phyloP scores from a whole-genome alignment of 1,139 yeast species.

The Magnusiomyces fungicola region DNA sequence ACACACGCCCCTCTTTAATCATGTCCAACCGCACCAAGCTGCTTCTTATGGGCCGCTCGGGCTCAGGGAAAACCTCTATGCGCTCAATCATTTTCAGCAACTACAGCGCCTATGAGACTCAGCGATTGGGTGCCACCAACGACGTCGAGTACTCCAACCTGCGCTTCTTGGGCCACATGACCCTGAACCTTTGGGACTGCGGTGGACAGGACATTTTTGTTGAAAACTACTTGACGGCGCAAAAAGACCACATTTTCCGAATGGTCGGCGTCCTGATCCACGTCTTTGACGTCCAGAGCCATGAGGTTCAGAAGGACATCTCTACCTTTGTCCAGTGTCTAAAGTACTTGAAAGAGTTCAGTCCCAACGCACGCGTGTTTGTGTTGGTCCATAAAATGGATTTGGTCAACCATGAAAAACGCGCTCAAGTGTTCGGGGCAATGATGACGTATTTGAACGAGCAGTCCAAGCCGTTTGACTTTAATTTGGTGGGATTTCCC shows the following conservation, averaged over 20 bases:
- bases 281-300: slow-evolving; percentile 92
- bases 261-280: slow-evolving; percentile 97
- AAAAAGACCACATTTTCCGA: slow-evolving; percentile 85
- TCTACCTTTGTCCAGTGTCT: slow-evolving; percentile 84
- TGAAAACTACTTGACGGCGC: slow-evolving; percentile 85
- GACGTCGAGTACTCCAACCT: slow-evolving; percentile 96
- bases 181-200: slow-evolving; percentile 94
- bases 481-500: slow-evolving; percentile 79
- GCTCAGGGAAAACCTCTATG: slow-evolving; percentile 97
- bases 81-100: slow-evolving; percentile 90
- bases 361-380: slow-evolving; percentile 89
- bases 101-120: slow-evolving; percentile 93
- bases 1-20: too few species aligned
- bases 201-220: slow-evolving; percentile 93
- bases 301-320: slow-evolving; percentile 86
- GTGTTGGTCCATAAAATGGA: slow-evolving; percentile 95
- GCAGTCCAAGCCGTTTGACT: slow-evolving; percentile 72
- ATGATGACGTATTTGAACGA: slow-evolving; percentile 79
- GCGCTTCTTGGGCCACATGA: slow-evolving; percentile 89
- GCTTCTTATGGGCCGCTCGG: slow-evolving; percentile 76
- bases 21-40: slow-evolving; percentile 39
- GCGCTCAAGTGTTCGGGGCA: slow-evolving; percentile 73
- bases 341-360: slow-evolving; percentile 71
- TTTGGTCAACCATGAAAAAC: slow-evolving; percentile 76
- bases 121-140: slow-evolving; percentile 92